Evolutionary conservation across 371 early-diverging fungal species (phyloP).

Genomic region (Apophysomyces ossiformis): DNA sequence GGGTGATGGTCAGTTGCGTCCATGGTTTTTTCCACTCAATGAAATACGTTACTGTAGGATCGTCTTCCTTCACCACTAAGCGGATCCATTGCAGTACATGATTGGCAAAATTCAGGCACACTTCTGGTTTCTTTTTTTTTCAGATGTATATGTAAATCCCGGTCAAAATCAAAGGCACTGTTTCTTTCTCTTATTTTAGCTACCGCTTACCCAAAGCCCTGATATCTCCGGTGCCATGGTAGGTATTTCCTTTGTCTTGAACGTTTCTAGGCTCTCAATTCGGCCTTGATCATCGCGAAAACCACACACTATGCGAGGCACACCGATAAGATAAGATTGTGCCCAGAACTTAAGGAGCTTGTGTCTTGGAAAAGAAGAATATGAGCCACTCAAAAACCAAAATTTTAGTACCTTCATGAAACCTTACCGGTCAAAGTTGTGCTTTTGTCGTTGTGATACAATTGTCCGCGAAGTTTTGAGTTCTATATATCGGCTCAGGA

Average conservation of each 20-base stretch:
- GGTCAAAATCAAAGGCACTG: neutral
- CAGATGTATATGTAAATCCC: too few relatives aligned
- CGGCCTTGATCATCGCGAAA: constrained; percentile 82
- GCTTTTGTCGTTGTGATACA: constrained; percentile 52
- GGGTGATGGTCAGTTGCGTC: constrained; percentile 35
- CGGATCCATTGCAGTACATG: constrained; percentile 48
- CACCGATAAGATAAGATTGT: constrained; percentile 90
- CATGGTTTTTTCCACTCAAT: constrained; percentile 49
- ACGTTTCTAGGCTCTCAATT: constrained; percentile 56
- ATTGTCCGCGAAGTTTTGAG: constrained; percentile 86
- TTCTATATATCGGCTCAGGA: constrained; percentile 75
- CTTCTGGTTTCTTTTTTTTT: constrained; percentile 44
- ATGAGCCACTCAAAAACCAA: too few relatives aligned
- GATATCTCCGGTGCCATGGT: constrained; percentile 66
- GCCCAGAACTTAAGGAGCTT: constrained; percentile 92
- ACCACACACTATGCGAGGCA: constrained; percentile 82
- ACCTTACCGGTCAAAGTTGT: constrained; percentile 68
- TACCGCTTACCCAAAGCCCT: constrained; percentile 64
- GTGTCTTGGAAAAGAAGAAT: constrained; percentile 40
- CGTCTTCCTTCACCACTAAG: constrained; percentile 36
- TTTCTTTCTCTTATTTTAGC: neutral
- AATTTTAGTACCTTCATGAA: neutral
- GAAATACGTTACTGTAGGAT: constrained; percentile 45
- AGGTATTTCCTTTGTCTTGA: constrained; percentile 84
- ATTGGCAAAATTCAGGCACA: constrained; percentile 58